phyloP scores from a whole-genome alignment of 1,284 basidiomycete species.

The Heterobasidion occidentale region DNA sequence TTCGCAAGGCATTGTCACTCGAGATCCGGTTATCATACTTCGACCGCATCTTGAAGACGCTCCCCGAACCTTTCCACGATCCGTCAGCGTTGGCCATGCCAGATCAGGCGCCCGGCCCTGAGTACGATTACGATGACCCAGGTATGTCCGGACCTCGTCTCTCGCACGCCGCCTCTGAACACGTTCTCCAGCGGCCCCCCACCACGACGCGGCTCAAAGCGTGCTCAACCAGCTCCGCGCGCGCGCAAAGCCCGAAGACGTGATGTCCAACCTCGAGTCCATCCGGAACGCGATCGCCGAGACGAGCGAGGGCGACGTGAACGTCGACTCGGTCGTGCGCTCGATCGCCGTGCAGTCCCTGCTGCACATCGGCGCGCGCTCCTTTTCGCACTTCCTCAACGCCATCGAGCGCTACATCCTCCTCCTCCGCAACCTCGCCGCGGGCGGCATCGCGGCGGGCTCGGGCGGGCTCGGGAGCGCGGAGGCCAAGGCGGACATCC shows the following conservation, averaged over 20 bases:
- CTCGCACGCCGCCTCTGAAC: background rate
- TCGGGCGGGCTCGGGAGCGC: constrained; percentile 31
- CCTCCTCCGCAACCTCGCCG: constrained; percentile 70
- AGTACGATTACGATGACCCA: constrained; percentile 79
- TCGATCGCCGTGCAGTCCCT: constrained; percentile 87
- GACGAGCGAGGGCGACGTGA: constrained; percentile 42
- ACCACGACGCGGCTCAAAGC: constrained; percentile 76
- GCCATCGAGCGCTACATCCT: constrained; percentile 96
- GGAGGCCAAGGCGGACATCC: constrained; percentile 64
- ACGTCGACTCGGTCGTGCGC: constrained; percentile 62
- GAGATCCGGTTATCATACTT: constrained; percentile 92
- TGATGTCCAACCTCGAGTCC: constrained; percentile 69
- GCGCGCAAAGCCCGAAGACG: constrained; percentile 70
- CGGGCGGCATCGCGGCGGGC: constrained; percentile 21
- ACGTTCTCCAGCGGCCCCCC: constrained; percentile 48
- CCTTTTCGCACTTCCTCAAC: constrained; percentile 97
- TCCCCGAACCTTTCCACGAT: constrained; percentile 76
- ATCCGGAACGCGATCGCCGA: constrained; percentile 57
- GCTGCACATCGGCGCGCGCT: constrained; percentile 86
- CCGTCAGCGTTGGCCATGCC: constrained; percentile 62
- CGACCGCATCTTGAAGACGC: constrained; percentile 85
- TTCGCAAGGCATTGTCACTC: constrained; percentile 82
- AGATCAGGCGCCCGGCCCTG: constrained; percentile 72
- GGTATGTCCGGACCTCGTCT: constrained; percentile 12
- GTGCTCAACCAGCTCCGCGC: constrained; percentile 78